Evolutionary conservation across 305 asterid genomes (phyloP), one percentile per base, ranked within the genome.

Genomic region (Fraxinus xanthoxyloides): DNA sequence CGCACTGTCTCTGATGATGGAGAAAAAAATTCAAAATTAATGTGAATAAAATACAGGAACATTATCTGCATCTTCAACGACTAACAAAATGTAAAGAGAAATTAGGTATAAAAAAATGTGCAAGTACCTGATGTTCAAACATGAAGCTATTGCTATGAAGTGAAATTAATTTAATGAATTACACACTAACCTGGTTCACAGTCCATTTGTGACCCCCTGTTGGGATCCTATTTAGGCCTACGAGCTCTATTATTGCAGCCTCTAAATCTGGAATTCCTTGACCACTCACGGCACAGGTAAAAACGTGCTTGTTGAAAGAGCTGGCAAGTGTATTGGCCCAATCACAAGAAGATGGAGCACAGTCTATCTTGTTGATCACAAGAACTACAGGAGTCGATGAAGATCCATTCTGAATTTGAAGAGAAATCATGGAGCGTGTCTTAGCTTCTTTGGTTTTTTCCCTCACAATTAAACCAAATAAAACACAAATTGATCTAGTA

Each of bases 321-420:
- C 83, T 35, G 6, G 85, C 82, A 12, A 85, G 79, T n/a, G 78
- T 30, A 30, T 87, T 80, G 61, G 80, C 86, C 95, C 94, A 90
- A 26, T 88, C 90, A 76, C 79, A 59, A 73, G 91, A 81, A 10
- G 93, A 89, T 24, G 87, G 84, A 75, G 90, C 89, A 54, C 97
- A 90, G 83, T 96, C 99, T 59, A 94, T 92, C 86, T 96, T 96
- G 90, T 96, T 96, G 86, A 94, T 88, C 65, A 89, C 99, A 21
- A 96, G 95, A 76, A 96, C 82, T 7, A 92, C 75, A 1, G 98
- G 98, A 80, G 91, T 81, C 59, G 89, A 82, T 82, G 92, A 89
- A 30, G 87, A 89, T 54, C 92, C 87, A 84, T 77, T 79, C 99
- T 95, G 96, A 26, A 84, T 87, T 72, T 76, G 73, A 65, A n/a